These are phyloP conservation scores for Eutypa lata DNA, from an alignment of 2,329 filamentous ascomycete genomes.

Conservation along the genomic window DNA sequence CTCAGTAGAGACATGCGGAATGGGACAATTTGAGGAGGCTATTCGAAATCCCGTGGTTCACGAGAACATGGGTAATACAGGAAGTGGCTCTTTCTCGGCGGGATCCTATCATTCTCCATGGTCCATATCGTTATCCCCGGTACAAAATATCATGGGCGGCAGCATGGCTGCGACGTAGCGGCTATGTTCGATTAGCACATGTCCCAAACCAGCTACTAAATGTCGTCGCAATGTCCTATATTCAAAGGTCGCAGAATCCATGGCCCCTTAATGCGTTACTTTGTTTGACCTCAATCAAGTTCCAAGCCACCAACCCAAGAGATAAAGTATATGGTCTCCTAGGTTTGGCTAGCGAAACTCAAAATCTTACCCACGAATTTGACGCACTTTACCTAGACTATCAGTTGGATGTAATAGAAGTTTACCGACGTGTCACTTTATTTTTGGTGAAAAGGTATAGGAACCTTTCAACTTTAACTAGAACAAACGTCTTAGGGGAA, in stretches of 20 bases:
- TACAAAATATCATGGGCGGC: constrained; percentile 1
- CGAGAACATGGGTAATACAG: constrained; percentile 6
- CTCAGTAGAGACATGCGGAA: too few species aligned
- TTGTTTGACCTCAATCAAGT: constrained; percentile 10
- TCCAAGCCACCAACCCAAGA: constrained; percentile 6
- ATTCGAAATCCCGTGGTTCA: constrained; percentile 2
- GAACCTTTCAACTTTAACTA: background rate
- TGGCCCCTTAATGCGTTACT: constrained; percentile 6
- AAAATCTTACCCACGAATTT: background rate
- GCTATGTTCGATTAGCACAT: constrained; percentile 2
- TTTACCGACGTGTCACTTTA: background rate
- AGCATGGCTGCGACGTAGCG: constrained; percentile 4
- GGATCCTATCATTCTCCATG: constrained; percentile 5
- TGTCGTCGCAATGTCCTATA: constrained; percentile 1
- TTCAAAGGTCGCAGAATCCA: background rate
- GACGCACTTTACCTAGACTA: background rate
- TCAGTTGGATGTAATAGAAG: background rate
- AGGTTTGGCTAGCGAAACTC: constrained; percentile 1
- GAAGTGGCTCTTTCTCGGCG: constrained; percentile 2
- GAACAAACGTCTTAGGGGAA: background rate
- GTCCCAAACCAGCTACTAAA: constrained; percentile 1
- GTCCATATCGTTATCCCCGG: background rate
- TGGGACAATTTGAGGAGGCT: constrained; percentile 1
- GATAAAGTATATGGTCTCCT: constrained; percentile 4
- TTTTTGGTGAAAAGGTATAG: background rate